These are phyloP conservation scores for Pyrenophora teres DNA, from an alignment of 2,329 filamentous ascomycete species.

Conservation along the genomic window DNA sequence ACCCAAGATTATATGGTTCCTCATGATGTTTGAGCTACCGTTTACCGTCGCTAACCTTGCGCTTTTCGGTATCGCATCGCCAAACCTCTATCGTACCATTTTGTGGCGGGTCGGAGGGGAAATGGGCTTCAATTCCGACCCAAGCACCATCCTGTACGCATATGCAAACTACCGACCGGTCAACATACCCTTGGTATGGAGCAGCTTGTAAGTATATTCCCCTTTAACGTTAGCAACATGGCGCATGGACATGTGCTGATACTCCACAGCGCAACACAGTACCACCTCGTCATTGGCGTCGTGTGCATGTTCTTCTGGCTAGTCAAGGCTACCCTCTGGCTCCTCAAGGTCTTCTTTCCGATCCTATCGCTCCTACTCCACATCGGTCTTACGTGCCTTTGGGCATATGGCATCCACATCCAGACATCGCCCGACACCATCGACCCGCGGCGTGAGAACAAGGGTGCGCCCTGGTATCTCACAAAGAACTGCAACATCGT, in stretches of 20 bases:
- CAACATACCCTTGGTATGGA: constrained; percentile 72
- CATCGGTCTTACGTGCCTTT: constrained; percentile 63
- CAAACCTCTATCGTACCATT: constrained; percentile 71
- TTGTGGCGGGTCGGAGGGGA: constrained; percentile 75
- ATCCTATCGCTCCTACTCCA: constrained; percentile 65
- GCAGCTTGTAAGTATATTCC: constrained; percentile 63
- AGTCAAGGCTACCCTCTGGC: constrained; percentile 69
- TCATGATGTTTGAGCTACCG: constrained; percentile 69
- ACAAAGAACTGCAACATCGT: constrained; percentile 69
- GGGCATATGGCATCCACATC: constrained; percentile 68
- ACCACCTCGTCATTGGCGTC: constrained; percentile 77
- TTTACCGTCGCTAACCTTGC: constrained; percentile 69
- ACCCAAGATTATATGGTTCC: constrained; percentile 56
- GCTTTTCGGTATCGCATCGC: constrained; percentile 74
- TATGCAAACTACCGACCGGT: constrained; percentile 71
- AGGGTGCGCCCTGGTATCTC: constrained; percentile 74
- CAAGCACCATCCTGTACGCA: constrained; percentile 70
- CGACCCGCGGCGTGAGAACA: constrained; percentile 65
- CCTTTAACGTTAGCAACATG: too few relatives aligned
- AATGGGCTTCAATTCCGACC: constrained; percentile 75
- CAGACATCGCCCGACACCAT: constrained; percentile 75
- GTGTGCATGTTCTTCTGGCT: constrained; percentile 77
- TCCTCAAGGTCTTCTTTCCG: constrained; percentile 74
- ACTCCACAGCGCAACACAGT: constrained; percentile 67
- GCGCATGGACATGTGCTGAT: constrained; percentile 9